Evolutionary conservation across 2,329 filamentous ascomycete species (phyloP), one percentile per base, ranked within the genome.

Genomic region (Chaetothyriales sp.): DNA sequence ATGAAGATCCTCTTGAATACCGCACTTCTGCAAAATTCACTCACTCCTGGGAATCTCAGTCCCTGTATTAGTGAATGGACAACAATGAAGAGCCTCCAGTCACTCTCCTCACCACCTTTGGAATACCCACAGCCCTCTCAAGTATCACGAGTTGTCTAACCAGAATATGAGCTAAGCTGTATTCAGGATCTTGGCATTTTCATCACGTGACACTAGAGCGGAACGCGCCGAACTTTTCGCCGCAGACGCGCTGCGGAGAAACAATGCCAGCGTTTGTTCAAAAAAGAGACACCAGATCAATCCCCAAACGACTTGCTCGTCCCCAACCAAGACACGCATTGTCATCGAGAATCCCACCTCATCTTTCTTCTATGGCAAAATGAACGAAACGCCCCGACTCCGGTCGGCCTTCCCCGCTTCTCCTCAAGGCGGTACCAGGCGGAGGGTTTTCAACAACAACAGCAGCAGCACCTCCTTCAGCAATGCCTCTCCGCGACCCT

Each of bases 301-400:
- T 15, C 10, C 12, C 1, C 32, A 12, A 39, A 15, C 8, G 32
- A 15, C 15, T 39, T 32, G 28, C 28, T 32, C 7, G 28, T 32
- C 28, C 28, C 12, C 15, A 10, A 39, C 2, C 32, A 39, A 15
- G 15, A 15, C 32, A 15, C 10, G 10, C 32, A 2, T 10, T 15
- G 9, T 5, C 32, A 39, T 39, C 32, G 10, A 10, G 12, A 15
- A 2, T 39, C 7, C 32, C 22, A 19, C 43, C 22, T 45, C 8
- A 15, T 45, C 43, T 19, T 18, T 18, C 51, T 54, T 57, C 54
- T 66, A 70, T 67, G 65, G 83, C 83, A 80, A 79, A 70, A 90
- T 90, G 86, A 86, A 80, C 78, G 77, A 75, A 68, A 92, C 85
- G 73, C 86, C 83, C 70, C 83, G 81, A 72, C 74, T 87, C 72